These are phyloP conservation scores for Lactarius vividus DNA, from an alignment of 768 basidiomycete genomes.

Conservation along the genomic window DNA sequence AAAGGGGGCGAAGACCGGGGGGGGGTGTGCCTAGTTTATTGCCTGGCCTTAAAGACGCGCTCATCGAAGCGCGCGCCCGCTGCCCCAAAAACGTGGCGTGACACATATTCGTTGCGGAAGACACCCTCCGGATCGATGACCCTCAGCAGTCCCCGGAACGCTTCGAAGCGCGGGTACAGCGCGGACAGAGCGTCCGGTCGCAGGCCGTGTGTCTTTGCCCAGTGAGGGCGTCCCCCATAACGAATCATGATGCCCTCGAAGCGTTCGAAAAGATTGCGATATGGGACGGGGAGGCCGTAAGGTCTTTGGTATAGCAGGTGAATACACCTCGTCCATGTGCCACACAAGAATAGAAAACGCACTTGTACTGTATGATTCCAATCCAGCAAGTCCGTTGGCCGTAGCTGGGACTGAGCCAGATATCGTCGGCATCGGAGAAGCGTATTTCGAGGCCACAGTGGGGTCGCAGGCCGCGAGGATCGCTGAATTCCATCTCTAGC, in stretches of 20 bases:
- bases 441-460: conserved; percentile 95
- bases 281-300: conserved; percentile 80
- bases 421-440: conserved; percentile 83
- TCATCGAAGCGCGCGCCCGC: conserved; percentile 39
- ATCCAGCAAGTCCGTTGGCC: conserved; percentile 86
- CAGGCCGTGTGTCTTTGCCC: conserved; percentile 89
- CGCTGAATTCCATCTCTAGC: conserved; percentile 61
- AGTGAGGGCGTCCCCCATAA: conserved; percentile 86
- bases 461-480: conserved; percentile 73
- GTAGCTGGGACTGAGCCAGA: conserved; percentile 90
- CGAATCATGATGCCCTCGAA: conserved; percentile 70
- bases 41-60: conserved; percentile 47
- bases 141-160: conserved; percentile 65
- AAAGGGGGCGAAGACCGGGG: neutral
- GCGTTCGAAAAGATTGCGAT: conserved; percentile 68
- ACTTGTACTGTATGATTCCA: conserved; percentile 98
- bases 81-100: conserved; percentile 79
- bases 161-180: conserved; percentile 80
- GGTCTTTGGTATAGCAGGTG: conserved; percentile 49
- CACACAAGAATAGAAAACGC: conserved; percentile 32
- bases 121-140: conserved; percentile 71
- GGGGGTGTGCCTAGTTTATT: neutral
- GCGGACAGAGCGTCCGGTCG: conserved; percentile 57
- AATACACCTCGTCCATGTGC: neutral
- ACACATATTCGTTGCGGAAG: conserved; percentile 87